Percentiles rank a stretch among this genome's conserved stretches.
These are phyloP conservation scores for Solanum gracilifrons DNA, from an alignment of 257 asterid species.

Conservation along the genomic window DNA sequence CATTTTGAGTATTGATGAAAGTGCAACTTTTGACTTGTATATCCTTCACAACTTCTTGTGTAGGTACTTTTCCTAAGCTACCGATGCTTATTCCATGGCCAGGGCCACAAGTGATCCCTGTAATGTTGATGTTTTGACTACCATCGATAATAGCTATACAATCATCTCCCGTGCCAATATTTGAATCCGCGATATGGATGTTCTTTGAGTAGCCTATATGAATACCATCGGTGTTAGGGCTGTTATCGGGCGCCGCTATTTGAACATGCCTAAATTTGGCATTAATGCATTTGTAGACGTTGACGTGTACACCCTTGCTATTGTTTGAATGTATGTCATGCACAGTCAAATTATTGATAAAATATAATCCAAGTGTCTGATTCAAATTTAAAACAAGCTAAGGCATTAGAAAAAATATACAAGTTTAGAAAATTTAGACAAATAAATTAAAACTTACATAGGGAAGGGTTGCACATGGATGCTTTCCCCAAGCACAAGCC, in stretches of 20 bases:
- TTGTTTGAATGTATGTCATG: neutral
- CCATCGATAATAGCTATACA: neutral
- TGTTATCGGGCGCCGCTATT: neutral
- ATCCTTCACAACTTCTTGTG: neutral
- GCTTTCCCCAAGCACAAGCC: neutral
- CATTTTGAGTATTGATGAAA: neutral
- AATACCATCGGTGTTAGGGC: slow-evolving; percentile 12
- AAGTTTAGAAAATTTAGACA: neutral
- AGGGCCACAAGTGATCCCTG: neutral
- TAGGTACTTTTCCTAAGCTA: neutral
- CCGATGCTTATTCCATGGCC: neutral
- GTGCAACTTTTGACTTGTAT: neutral
- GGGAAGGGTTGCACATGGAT: neutral
- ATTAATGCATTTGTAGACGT: neutral
- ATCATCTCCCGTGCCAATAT: neutral
- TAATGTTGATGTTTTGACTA: neutral
- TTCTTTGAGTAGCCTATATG: slow-evolving; percentile 2
- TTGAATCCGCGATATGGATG: neutral
- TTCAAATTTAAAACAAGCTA: neutral
- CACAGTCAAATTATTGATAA: neutral
- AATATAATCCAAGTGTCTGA: neutral
- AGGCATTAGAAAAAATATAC: too few relatives aligned
- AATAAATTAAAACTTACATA: neutral
- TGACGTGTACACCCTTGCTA: slow-evolving; percentile 1
- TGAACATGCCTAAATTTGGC: neutral